These are phyloP conservation scores for Didymella pinodella DNA, from an alignment of 2,329 filamentous ascomycete genomes.

Conservation along the genomic window DNA sequence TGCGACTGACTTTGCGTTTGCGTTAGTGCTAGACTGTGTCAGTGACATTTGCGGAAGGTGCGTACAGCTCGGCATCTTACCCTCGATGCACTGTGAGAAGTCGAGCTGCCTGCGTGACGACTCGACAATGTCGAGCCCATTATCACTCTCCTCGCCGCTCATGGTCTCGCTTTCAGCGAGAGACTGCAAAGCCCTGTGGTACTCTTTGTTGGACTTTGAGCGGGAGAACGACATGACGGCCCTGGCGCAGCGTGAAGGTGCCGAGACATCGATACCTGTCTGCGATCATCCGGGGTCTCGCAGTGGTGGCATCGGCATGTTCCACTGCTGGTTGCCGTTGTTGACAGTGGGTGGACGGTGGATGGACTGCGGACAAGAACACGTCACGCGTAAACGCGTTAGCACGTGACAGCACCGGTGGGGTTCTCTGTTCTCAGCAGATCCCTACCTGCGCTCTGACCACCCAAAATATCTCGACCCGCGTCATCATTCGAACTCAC, in stretches of 20 bases:
- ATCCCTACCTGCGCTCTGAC: conserved; percentile 29
- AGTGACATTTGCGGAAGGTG: conserved; percentile 3
- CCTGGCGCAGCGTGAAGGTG: neutral
- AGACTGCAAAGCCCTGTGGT: conserved; percentile 31
- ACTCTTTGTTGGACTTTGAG: conserved; percentile 21
- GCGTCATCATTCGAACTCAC: conserved; percentile 13
- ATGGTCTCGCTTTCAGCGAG: conserved; percentile 39
- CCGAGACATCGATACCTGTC: neutral
- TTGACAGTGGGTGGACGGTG: neutral
- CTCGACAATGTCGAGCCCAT: conserved; percentile 54
- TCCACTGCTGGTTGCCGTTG: neutral
- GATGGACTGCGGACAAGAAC: neutral
- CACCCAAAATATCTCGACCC: conserved; percentile 21
- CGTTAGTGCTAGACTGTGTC: conserved; percentile 33
- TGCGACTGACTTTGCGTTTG: conserved; percentile 39
- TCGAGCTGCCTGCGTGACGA: conserved; percentile 44
- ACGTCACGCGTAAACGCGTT: conserved; percentile 32
- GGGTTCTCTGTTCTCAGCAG: conserved; percentile 22
- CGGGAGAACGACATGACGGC: conserved; percentile 31
- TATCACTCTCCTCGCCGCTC: conserved; percentile 48
- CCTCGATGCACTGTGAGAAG: conserved; percentile 47
- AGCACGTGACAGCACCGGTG: conserved; percentile 35
- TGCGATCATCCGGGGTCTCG: neutral
- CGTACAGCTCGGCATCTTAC: conserved; percentile 13
- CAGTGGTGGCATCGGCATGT: neutral